Conservation (phyloP, 1,284 basidiomycete species). For the Meripilus lineatus region DNA sequence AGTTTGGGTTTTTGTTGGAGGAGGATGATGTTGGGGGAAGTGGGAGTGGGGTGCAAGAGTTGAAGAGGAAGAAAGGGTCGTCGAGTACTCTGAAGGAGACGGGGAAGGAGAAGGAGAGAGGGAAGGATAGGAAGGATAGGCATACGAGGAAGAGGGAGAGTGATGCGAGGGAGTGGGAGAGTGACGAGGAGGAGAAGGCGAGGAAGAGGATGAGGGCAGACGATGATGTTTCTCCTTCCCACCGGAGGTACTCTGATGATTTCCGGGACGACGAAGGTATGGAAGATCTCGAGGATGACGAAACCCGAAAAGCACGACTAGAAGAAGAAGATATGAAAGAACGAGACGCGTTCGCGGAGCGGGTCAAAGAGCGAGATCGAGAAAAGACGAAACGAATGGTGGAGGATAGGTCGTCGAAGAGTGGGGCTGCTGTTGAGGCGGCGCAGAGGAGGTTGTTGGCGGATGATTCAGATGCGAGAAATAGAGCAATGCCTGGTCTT, state of each 20-base stretch:
- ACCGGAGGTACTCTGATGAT: constrained; percentile 34
- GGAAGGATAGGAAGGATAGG: constrained; percentile 52
- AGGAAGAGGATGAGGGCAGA: constrained; percentile 59
- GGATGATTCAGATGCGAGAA: constrained; percentile 79
- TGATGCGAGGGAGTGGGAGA: constrained; percentile 79
- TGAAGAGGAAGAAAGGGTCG: constrained; percentile 45
- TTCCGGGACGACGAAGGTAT: constrained; percentile 31
- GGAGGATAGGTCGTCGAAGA: constrained; percentile 83
- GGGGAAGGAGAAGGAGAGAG: constrained; percentile 34
- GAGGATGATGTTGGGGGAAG: constrained; percentile 57
- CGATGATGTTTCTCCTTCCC: constrained; percentile 26
- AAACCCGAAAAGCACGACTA: constrained; percentile 67
- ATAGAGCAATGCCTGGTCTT: constrained; percentile 76
- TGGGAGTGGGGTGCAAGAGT: constrained; percentile 35
- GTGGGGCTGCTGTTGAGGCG: constrained; percentile 78
- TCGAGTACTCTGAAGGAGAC: too few species aligned
- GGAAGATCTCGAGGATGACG: constrained; percentile 68
- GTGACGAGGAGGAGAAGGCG: constrained; percentile 79
- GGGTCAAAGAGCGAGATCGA: constrained; percentile 80
- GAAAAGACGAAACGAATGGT: constrained; percentile 89
- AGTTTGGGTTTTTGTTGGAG: constrained; percentile 77
- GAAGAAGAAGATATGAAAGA: constrained; percentile 79
- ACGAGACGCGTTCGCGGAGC: constrained; percentile 89
- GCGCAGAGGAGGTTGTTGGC: constrained; percentile 77
- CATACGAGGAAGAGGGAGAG: constrained; percentile 78